Percentiles rank a stretch among this genome's conserved stretches.
Conservation (phyloP, 2,329 filamentous ascomycete species). For the Aureobasidium sp. region DNA sequence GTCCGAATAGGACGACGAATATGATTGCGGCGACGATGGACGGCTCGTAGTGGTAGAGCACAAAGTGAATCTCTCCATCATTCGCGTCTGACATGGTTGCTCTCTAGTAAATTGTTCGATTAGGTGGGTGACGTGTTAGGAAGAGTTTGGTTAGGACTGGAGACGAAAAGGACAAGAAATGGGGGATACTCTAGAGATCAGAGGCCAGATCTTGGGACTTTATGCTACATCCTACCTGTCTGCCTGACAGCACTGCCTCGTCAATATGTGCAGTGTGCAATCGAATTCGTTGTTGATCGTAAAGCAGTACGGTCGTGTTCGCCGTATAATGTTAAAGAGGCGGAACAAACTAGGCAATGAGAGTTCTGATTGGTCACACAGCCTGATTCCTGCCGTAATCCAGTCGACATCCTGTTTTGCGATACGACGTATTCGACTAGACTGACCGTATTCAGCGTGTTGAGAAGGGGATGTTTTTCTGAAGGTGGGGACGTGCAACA, state of each 20-base stretch:
- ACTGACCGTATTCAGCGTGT: neutral
- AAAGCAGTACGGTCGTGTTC: constrained; percentile 1
- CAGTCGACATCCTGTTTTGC: neutral
- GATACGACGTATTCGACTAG: neutral
- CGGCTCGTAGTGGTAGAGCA: constrained; percentile 12
- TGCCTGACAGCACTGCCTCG: constrained; percentile 8
- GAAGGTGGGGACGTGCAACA: neutral
- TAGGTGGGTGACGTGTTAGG: neutral
- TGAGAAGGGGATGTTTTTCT: neutral
- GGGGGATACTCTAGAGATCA: neutral
- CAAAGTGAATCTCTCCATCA: neutral
- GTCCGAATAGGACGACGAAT: constrained; percentile 6
- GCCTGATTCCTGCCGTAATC: neutral
- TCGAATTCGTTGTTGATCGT: constrained; percentile 11
- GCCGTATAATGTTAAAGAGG: neutral
- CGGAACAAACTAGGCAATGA: neutral
- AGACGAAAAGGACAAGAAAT: neutral
- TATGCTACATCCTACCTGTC: constrained; percentile 1
- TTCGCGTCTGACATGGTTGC: neutral
- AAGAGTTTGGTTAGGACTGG: neutral
- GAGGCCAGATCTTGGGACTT: neutral
- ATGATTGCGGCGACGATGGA: constrained; percentile 12
- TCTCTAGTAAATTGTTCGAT: neutral
- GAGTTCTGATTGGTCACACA: neutral
- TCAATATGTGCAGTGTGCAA: neutral